Percentiles rank a stretch among this genome's conserved stretches.
Evolutionary conservation across 306 rosid species (phyloP).

Genomic region (Lagenaria siceraria): DNA sequence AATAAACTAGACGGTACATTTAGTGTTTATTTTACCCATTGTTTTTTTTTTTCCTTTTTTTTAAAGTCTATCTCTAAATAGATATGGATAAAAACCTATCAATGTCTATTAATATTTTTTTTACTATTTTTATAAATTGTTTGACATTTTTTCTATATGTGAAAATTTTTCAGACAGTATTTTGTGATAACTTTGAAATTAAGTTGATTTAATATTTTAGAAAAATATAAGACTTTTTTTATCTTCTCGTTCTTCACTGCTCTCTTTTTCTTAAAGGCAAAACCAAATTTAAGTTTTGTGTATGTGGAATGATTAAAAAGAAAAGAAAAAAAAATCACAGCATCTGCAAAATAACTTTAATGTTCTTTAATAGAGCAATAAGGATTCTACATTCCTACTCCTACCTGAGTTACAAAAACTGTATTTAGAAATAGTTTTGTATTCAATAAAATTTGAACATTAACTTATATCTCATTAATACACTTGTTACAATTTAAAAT

Average conservation of each 20-base stretch:
- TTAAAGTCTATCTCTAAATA: no score
- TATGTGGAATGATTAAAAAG: neutral
- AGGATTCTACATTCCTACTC: neutral
- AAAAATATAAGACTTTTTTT: no score
- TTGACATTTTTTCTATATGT: no score
- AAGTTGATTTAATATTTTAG: no score
- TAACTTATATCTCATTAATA: neutral
- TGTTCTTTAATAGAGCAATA: neutral
- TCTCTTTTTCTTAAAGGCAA: neutral
- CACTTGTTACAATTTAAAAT: neutral
- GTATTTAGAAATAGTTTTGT: neutral
- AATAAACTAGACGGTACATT: no score
- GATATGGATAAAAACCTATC: no score
- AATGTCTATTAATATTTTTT: no score
- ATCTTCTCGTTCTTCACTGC: neutral
- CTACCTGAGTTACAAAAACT: neutral
- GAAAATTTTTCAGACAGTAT: no score
- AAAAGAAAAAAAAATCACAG: neutral
- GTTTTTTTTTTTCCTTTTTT: no score
- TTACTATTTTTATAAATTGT: no score
- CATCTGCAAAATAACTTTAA: neutral
- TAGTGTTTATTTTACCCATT: no score
- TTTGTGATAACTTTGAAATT: no score
- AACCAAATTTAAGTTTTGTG: neutral
- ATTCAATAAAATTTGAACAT: neutral